Conservation (phyloP, 768 basidiomycete genomes). For the Xanthoconium stramineum region DNA sequence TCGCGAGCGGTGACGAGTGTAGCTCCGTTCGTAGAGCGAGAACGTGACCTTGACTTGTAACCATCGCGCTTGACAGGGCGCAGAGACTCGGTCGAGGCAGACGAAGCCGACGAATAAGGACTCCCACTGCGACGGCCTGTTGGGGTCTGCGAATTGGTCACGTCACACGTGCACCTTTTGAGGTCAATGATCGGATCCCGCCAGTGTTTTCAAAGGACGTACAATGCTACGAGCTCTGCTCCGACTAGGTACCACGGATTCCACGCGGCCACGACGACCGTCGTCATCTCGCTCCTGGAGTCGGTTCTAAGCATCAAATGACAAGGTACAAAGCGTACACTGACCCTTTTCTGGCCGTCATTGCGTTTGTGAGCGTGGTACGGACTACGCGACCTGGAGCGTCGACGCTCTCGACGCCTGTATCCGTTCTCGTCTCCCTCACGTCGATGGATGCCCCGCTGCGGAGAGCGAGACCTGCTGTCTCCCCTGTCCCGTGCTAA, state of each 20-base stretch:
- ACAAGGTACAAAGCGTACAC: background rate
- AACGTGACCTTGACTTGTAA: conserved; percentile 19
- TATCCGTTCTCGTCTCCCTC: conserved; percentile 10
- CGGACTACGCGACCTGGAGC: conserved; percentile 26
- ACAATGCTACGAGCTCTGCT: conserved; percentile 28
- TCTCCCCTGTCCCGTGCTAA: conserved; percentile 19
- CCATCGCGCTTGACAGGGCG: conserved; percentile 15
- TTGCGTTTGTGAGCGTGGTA: conserved; percentile 1
- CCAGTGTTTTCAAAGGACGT: conserved; percentile 13
- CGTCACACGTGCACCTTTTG: conserved; percentile 22
- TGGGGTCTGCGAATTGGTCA: conserved; percentile 19
- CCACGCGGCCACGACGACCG: conserved; percentile 1
- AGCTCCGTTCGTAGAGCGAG: conserved; percentile 19
- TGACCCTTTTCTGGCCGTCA: conserved; percentile 8
- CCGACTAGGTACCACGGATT: conserved; percentile 2
- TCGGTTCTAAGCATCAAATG: background rate
- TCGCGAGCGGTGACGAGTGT: conserved; percentile 15
- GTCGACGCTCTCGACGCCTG: conserved; percentile 8
- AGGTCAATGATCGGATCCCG: conserved; percentile 17
- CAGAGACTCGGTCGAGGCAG: conserved; percentile 13
- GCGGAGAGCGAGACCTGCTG: conserved; percentile 28
- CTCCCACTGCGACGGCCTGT: conserved; percentile 15
- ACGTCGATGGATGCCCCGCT: conserved; percentile 2
- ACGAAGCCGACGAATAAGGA: conserved; percentile 18
- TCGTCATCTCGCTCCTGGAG: conserved; percentile 12